phyloP scores from a whole-genome alignment of 495 filamentous ascomycete species.

The Bacidia rubella region DNA sequence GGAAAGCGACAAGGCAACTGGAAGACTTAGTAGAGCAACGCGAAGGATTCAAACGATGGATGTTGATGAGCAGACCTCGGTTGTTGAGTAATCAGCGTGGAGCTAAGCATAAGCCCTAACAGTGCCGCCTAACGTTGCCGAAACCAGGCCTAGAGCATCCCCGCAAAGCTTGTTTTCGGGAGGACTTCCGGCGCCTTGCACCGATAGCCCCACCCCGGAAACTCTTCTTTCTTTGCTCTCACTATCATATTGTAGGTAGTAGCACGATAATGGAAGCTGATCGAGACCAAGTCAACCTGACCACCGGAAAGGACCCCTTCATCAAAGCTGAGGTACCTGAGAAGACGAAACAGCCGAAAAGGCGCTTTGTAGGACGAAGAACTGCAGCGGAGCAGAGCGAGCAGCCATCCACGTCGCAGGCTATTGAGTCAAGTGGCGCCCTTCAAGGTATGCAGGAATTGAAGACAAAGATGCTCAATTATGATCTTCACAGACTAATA shows the following conservation, averaged over 20 bases:
- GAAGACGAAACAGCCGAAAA: constrained; percentile 46
- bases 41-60: too few species aligned
- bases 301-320: not conserved
- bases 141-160: not conserved
- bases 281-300: constrained; percentile 12
- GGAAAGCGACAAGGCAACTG: too few species aligned
- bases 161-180: not conserved
- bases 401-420: constrained; percentile 21
- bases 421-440: constrained; percentile 51
- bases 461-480: not conserved
- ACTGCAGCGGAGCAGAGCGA: constrained; percentile 41
- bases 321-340: not conserved
- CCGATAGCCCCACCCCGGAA: not conserved
- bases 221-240: not conserved
- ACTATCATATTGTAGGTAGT: not conserved
- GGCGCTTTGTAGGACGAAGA: constrained; percentile 65
- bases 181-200: not conserved
- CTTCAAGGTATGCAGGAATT: constrained; percentile 36
- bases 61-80: too few species aligned
- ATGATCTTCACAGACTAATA: not conserved
- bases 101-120: not conserved
- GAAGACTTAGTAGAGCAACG: too few species aligned
- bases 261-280: constrained; percentile 13
- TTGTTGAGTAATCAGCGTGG: not conserved
- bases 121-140: not conserved